A percentile compares a stretch with the other conserved stretches of the same genome.
These are phyloP conservation scores for Xanthoconium purpureum DNA, from an alignment of 768 basidiomycete species.

Conservation along the genomic window DNA sequence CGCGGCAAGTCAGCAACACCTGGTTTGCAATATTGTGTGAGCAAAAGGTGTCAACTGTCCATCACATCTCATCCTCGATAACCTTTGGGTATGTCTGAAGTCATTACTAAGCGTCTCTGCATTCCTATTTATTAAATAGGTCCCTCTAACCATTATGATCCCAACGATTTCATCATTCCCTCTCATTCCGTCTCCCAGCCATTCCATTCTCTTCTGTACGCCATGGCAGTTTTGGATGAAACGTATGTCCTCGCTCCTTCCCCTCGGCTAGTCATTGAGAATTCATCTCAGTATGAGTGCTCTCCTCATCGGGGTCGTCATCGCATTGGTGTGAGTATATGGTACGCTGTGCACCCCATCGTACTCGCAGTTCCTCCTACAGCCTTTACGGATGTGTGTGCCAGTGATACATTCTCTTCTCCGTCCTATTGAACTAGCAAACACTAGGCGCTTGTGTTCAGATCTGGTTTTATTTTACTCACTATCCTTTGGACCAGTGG, in stretches of 20 bases:
- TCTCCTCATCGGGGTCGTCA: slow-evolving; percentile 46
- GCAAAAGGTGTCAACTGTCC: neutral
- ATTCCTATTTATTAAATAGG: slow-evolving; percentile 1
- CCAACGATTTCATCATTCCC: neutral
- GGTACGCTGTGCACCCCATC: neutral
- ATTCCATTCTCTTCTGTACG: neutral
- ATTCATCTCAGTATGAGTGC: slow-evolving; percentile 43
- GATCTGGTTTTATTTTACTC: slow-evolving; percentile 53
- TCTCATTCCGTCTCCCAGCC: neutral
- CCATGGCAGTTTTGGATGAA: slow-evolving; percentile 26
- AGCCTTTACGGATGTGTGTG: slow-evolving; percentile 52
- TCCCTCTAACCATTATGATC: neutral
- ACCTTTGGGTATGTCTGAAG: neutral
- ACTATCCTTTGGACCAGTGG: slow-evolving; percentile 51
- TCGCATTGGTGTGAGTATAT: slow-evolving; percentile 44
- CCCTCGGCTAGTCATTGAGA: neutral
- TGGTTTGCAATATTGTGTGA: neutral
- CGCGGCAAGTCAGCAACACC: neutral
- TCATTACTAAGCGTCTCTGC: neutral
- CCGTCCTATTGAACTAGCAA: neutral
- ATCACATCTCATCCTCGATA: neutral
- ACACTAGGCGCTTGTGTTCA: slow-evolving; percentile 54
- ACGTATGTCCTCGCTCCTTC: slow-evolving; percentile 27
- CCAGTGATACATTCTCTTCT: neutral
- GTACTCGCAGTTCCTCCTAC: neutral